Percentiles rank a stretch among this genome's conserved stretches.
Evolutionary conservation across 495 filamentous ascomycete genomes (phyloP).

Genomic region (Clavariopsis aquatica): DNA sequence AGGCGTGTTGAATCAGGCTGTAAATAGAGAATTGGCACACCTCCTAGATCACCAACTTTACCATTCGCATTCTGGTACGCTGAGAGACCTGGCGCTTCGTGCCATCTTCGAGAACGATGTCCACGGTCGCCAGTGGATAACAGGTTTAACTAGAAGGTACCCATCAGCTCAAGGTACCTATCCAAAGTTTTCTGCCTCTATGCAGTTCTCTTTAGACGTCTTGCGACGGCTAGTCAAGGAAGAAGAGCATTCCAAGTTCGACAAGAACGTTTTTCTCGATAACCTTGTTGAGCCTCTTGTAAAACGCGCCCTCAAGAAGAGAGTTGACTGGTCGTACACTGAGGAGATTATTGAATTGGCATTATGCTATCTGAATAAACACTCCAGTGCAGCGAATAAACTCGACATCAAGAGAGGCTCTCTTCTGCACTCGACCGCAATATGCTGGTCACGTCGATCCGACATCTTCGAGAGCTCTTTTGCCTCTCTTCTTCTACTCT

Average conservation of each 20-base stretch:
- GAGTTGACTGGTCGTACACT: slow-evolving; percentile 1
- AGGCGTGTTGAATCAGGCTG: not conserved
- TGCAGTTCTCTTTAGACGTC: slow-evolving; percentile 27
- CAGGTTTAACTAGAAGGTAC: not conserved
- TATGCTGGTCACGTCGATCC: slow-evolving; percentile 19
- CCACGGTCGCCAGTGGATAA: not conserved
- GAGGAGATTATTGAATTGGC: slow-evolving; percentile 24
- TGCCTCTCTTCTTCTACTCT: not conserved
- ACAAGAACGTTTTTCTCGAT: not conserved
- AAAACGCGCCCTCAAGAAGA: slow-evolving; percentile 18
- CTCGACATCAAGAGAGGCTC: not conserved
- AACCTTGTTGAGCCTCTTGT: slow-evolving; percentile 19
- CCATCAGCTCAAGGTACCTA: slow-evolving; percentile 5
- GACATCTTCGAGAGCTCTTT: slow-evolving; percentile 17
- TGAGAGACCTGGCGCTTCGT: slow-evolving; percentile 6
- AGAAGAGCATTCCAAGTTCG: not conserved
- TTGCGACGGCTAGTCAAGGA: slow-evolving; percentile 11
- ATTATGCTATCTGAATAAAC: slow-evolving; percentile 6
- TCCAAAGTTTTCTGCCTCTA: slow-evolving; percentile 26
- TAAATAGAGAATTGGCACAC: not conserved
- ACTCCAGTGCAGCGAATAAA: not conserved
- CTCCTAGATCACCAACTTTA: not conserved
- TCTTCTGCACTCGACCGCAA: slow-evolving; percentile 8
- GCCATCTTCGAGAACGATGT: slow-evolving; percentile 4
- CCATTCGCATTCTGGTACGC: slow-evolving; percentile 13